Percentiles rank a stretch among this genome's conserved stretches.
Evolutionary conservation across 768 basidiomycete genomes (phyloP).

Genomic region (Pleurotus tuoliensis): DNA sequence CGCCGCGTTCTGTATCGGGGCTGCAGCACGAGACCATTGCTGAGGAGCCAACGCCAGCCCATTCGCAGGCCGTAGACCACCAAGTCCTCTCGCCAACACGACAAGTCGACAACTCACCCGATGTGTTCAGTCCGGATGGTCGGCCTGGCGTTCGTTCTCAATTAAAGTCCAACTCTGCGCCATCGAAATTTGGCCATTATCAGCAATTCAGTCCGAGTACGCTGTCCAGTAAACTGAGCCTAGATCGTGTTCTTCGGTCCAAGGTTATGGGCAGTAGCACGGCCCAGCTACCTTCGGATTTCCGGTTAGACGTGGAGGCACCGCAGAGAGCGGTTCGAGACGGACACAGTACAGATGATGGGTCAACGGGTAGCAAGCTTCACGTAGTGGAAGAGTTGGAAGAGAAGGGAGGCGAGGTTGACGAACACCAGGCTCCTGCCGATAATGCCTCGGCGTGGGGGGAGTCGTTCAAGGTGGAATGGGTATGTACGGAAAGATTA

Average conservation of each 20-base stretch:
- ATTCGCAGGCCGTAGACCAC: not conserved
- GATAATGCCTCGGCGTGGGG: constrained; percentile 53
- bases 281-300: constrained; percentile 14
- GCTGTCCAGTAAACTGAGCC: constrained; percentile 25
- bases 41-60: constrained; percentile 32
- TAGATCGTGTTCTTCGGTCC: constrained; percentile 18
- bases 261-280: not conserved
- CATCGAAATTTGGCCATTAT: constrained; percentile 44
- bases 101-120: constrained; percentile 29
- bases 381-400: constrained; percentile 23
- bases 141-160: not conserved
- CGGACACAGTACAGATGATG: constrained; percentile 7
- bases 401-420: constrained; percentile 22
- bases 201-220: constrained; percentile 24
- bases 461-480: constrained; percentile 76
- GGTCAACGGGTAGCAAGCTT: constrained; percentile 8
- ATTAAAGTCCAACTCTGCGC: constrained; percentile 38
- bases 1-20: no score
- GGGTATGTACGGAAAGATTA: constrained; percentile 68
- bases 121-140: not conserved
- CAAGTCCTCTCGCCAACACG: constrained; percentile 2
- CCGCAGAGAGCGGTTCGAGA: constrained; percentile 32
- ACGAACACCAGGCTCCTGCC: constrained; percentile 8
- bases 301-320: constrained; percentile 37
- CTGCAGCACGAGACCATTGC: constrained; percentile 8